Evolutionary conservation across 2,329 filamentous ascomycete species (phyloP).

Genomic region (Cladosporium colombiae): DNA sequence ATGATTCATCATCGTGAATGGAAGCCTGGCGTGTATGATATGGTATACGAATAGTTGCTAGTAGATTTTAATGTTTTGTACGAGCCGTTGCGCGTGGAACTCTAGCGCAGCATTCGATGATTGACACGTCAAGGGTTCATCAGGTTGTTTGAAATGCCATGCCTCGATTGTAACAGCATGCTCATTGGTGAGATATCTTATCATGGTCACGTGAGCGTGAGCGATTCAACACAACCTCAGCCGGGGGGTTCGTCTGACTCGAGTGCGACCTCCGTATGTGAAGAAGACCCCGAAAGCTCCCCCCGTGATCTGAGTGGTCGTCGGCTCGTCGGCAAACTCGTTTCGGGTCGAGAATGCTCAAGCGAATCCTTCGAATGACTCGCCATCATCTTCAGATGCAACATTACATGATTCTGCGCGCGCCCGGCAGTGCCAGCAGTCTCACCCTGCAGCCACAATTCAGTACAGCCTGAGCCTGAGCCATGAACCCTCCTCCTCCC

Average conservation of each 20-base stretch:
- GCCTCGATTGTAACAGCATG: background rate
- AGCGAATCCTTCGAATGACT: background rate
- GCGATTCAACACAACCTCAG: background rate
- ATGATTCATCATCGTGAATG: background rate
- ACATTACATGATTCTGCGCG: constrained; percentile 3
- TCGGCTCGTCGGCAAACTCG: background rate
- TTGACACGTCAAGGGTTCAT: background rate
- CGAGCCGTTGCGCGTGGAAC: background rate
- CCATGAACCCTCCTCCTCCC: constrained; percentile 19
- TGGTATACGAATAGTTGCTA: background rate
- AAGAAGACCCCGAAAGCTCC: background rate
- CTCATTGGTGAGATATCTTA: background rate
- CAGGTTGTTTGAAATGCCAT: background rate
- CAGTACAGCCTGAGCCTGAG: background rate
- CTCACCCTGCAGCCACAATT: constrained; percentile 3
- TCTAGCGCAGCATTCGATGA: background rate
- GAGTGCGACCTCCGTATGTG: background rate
- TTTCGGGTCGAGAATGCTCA: background rate
- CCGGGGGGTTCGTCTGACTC: background rate
- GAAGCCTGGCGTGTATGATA: background rate
- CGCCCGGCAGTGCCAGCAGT: background rate
- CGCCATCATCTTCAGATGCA: background rate
- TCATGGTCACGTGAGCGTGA: background rate
- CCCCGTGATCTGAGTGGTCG: background rate
- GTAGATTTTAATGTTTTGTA: background rate